Conservation (phyloP, 2,329 filamentous ascomycete genomes). For the Trichoderma oligosporum region DNA sequence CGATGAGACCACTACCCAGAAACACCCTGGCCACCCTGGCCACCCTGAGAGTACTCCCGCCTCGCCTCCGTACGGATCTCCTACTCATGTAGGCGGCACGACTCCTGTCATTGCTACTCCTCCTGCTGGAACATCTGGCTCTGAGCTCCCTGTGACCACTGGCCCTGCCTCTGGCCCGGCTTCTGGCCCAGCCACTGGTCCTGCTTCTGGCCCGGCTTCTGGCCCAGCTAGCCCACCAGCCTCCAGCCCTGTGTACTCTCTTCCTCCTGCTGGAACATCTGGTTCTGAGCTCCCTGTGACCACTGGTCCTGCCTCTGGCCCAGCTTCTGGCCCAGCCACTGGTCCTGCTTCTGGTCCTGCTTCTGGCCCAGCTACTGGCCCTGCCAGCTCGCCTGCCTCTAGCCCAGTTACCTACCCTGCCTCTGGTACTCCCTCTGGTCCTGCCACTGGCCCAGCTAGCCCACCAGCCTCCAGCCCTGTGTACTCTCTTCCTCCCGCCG, state of each 20-base stretch:
- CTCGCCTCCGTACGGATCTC: too few species aligned
- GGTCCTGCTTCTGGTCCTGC: too few species aligned
- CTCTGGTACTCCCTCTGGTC: conserved; percentile 9
- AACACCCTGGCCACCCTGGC: neutral
- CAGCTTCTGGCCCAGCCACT: too few species aligned
- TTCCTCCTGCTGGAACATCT: neutral
- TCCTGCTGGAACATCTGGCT: neutral
- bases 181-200: conserved; percentile 1
- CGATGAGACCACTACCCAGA: conserved; percentile 12
- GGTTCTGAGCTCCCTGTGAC: conserved; percentile 18
- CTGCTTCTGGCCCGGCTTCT: neutral
- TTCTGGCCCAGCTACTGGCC: too few species aligned
- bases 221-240: conserved; percentile 31
- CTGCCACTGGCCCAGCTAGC: neutral
- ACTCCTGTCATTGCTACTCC: neutral
- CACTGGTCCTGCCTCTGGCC: neutral
- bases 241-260: neutral
- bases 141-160: too few species aligned
- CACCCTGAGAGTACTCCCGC: conserved; percentile 9
- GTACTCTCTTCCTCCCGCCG: neutral
- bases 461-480: neutral
- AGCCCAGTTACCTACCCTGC: neutral
- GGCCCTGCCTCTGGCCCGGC: neutral
- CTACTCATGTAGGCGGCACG: too few species aligned
- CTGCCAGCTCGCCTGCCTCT: neutral